Evolutionary conservation across 108 stramenopile species (phyloP).

Genomic region (Fistulifera pelliculosa): DNA sequence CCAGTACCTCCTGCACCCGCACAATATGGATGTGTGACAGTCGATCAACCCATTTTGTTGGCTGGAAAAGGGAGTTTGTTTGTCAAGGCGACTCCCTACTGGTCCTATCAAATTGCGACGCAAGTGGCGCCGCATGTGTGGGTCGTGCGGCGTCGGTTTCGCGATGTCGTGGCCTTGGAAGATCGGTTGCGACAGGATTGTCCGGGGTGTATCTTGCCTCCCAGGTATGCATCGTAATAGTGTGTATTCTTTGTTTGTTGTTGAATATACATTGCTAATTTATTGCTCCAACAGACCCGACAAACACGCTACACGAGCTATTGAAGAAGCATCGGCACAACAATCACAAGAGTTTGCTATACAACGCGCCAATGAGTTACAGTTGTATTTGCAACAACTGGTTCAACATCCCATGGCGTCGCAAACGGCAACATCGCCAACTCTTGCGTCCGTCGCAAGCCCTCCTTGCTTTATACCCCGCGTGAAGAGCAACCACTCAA

Average conservation of each 20-base stretch:
- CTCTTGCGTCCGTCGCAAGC: no score
- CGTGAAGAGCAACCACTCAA: no score
- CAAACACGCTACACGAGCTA: conserved; percentile 71
- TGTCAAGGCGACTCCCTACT: conserved; percentile 43
- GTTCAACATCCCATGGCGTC: conserved; percentile 55
- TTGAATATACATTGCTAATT: background rate
- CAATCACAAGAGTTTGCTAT: conserved; percentile 79
- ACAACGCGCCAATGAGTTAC: conserved; percentile 52
- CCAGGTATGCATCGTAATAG: conserved; percentile 20
- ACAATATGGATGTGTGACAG: conserved; percentile 37
- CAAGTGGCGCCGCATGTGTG: conserved; percentile 31
- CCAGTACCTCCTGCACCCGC: conserved; percentile 40
- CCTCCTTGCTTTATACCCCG: no score
- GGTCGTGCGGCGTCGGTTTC: conserved; percentile 73
- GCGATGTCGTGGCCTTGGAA: conserved; percentile 80
- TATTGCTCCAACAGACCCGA: conserved; percentile 40
- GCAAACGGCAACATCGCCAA: no score
- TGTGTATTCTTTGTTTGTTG: background rate
- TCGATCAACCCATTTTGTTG: conserved; percentile 64
- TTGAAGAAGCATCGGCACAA: conserved; percentile 71
- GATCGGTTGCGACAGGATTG: conserved; percentile 55
- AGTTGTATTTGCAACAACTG: conserved; percentile 54
- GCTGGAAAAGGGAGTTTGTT: conserved; percentile 30
- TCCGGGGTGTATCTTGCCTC: conserved; percentile 73
- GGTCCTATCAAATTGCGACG: conserved; percentile 71